Base-by-base conservation (phyloP, 257 asterid species). In the Buddleja alternifolia region DNA sequence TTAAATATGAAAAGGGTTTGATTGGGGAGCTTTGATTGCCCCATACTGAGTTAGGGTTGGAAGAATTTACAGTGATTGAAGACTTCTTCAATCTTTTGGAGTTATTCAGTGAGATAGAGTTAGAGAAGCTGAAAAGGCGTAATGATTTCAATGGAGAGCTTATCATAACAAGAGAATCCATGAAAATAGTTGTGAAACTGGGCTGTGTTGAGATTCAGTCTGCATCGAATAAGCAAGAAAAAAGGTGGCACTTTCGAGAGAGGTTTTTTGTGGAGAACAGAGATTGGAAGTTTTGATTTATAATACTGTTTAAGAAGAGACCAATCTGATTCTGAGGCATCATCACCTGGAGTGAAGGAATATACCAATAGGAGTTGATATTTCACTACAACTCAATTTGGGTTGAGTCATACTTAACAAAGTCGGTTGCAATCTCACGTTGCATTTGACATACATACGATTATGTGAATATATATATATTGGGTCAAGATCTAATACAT, bases 1-100 rank as follows among this genome's bases (percentile, higher is more conserved):
- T 72, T 16, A 89, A 25, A 71, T 74, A 64, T 3, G 92, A 83
- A 71, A 83, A 68, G 77, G 88, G 88, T 57, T 77, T 85, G 55
- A 72, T 29, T 19, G 77, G 63, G 44, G 78, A 72, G 64, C 63
- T 7, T 63, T 66, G 55, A 20, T 63, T 69, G 64, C 67, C 46
- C 89, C 89, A 78, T 76, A 19, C 48, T 6, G 81, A 75, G 63
- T 24, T 75, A 48, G 83, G 87, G 17, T 82, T 74, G 82, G 81
- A 69, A 29, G 45, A 69, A 29, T 34, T 78, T 2, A 68, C 69
- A 21, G 80, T 32, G 41, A 68, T 24, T 7, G 78, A 60, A 40
- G 77, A 36, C 60, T 74, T 70, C 59, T 52, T 74, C 25, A 73
- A 62, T 44, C 46, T 74, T 6, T 50, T 72, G 44, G 75, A 44